phyloP scores from a whole-genome alignment of 257 asterid species.

The Rehmannia glutinosa region DNA sequence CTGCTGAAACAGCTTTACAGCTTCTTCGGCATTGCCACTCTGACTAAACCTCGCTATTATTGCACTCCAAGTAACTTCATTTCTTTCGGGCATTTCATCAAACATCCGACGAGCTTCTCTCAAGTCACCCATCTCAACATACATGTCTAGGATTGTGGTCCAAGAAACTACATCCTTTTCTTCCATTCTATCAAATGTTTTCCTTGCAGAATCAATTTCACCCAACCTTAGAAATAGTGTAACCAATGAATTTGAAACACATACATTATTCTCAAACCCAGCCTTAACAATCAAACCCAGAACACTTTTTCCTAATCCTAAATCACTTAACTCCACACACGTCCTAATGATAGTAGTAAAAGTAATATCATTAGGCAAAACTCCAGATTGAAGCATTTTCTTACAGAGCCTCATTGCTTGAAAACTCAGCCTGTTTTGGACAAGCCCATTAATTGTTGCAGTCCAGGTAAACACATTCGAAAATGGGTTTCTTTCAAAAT shows the following conservation, averaged over 20 bases:
- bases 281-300: slow-evolving; percentile 50
- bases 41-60: slow-evolving; percentile 75
- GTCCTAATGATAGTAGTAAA: slow-evolving; percentile 51
- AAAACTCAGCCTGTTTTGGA: slow-evolving; percentile 47
- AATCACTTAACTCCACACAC: slow-evolving; percentile 55
- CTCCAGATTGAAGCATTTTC: slow-evolving; percentile 46
- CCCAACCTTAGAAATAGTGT: slow-evolving; percentile 43
- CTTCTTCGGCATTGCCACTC: slow-evolving; percentile 67
- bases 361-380: slow-evolving; percentile 69
- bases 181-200: slow-evolving; percentile 49
- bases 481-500: slow-evolving; percentile 51
- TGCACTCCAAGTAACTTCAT: slow-evolving; percentile 77
- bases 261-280: slow-evolving; percentile 47
- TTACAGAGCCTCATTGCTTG: slow-evolving; percentile 44
- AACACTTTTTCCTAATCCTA: slow-evolving; percentile 47
- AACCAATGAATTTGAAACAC: slow-evolving; percentile 66
- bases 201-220: slow-evolving; percentile 44
- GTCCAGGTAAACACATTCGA: slow-evolving; percentile 59
- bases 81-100: slow-evolving; percentile 68
- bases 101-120: slow-evolving; percentile 58
- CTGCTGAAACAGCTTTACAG: slow-evolving; percentile 40
- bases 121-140: slow-evolving; percentile 47
- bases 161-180: slow-evolving; percentile 70
- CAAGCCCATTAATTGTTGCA: slow-evolving; percentile 67
- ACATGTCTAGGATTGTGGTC: slow-evolving; percentile 68